Evolutionary conservation across 1,139 yeast species (phyloP), one percentile per base, ranked within the genome.

Genomic region (Zhuliangozyma parablackwelliae): DNA sequence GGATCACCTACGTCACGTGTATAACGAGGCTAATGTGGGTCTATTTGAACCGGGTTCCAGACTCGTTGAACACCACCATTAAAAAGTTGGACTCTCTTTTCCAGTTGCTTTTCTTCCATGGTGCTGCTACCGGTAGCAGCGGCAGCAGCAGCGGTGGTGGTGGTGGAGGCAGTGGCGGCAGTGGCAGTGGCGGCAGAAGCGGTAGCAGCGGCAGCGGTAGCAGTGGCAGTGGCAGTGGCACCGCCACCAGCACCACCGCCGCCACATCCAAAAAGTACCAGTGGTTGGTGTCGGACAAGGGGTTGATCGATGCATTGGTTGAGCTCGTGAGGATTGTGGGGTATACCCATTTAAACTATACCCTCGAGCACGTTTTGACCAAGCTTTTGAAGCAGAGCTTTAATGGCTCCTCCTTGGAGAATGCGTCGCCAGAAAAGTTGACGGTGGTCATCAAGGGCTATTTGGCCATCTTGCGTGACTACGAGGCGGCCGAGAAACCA

Each of bases 1-100:
- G 82, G 44, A 68, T 77, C 1, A 75, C 78, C 1, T 73, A 80
- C 36, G 72, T 87, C 10, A 75, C 78, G 0, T 82, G 92, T 37
- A 61, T 81, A 7, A 73, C 95, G 0, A 65, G 96, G 39, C 64
- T 94, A 27, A 59, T 85, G 1, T 94, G 98, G 98, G 95, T 90
- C 0, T 92, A 85, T 52, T 63, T 90, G 26, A 87, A 83, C 56
- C 71, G 98, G 42, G 79, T 90, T 45, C 77, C 95, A 0, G 98
- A 94, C 49, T 84, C 97, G 0, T 65, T 90, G 47, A 90, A 90
- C 54, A 83, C 85, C 42, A 89, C 96, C 0, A 79, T 90, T 2
- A 82, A 88, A 55, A 53, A 59, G 45, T 52, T 63, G 48, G 66
- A 70, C 42, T 57, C 61, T 5, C 61, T 92, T 25, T 78, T 82